These are phyloP conservation scores for Podospora pseudocomata DNA, from an alignment of 495 filamentous ascomycete species.

Conservation along the genomic window DNA sequence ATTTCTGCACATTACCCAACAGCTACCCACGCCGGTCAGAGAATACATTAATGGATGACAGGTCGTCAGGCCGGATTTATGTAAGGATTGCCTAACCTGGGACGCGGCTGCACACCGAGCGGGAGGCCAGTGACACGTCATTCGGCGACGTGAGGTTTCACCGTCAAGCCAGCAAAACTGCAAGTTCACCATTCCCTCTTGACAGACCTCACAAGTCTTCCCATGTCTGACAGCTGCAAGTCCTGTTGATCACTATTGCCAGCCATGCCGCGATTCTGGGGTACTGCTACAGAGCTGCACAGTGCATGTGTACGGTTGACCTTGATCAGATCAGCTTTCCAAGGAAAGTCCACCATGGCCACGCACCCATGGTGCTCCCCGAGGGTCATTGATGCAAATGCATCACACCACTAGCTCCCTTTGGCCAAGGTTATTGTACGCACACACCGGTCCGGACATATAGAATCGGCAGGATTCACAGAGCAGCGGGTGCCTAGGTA, in stretches of 20 bases:
- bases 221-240: conserved; percentile 16
- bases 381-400: no score
- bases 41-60: not conserved
- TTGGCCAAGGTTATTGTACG: not conserved
- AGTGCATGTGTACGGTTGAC: conserved; percentile 1
- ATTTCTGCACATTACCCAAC: not conserved
- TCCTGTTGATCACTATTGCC: conserved; percentile 3
- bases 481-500: not conserved
- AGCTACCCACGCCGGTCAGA: not conserved
- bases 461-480: no score
- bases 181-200: not conserved
- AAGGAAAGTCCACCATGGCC: not conserved
- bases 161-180: not conserved
- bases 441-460: no score
- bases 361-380: no score
- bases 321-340: not conserved
- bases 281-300: conserved; percentile 11
- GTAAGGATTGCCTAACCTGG: conserved; percentile 23
- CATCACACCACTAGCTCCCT: not conserved
- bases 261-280: not conserved
- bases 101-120: conserved; percentile 6
- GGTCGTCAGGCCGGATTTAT: conserved; percentile 9
- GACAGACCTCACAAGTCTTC: conserved; percentile 7
- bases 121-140: not conserved
- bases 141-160: conserved; percentile 13